Percentiles rank a stretch among this genome's conserved stretches.
phyloP scores from a whole-genome alignment of 495 filamentous ascomycete genomes.

The Parmelia sp. region DNA sequence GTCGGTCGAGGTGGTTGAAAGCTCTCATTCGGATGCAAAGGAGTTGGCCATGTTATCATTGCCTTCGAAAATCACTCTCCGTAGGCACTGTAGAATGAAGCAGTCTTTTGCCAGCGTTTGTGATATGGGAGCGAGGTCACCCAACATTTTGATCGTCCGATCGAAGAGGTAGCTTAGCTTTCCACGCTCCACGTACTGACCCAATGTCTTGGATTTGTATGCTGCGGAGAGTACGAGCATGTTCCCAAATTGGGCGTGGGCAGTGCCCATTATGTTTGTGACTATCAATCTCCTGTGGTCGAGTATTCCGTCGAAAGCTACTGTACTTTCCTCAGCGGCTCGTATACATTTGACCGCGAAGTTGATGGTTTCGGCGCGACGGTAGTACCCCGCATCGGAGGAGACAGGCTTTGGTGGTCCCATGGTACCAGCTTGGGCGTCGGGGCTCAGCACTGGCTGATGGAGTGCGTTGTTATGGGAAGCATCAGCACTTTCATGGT shows the following conservation, averaged over 20 bases:
- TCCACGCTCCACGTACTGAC: conserved; percentile 44
- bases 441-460: conserved; percentile 14
- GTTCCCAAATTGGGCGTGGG: conserved; percentile 98
- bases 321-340: conserved; percentile 77
- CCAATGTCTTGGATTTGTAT: conserved; percentile 52
- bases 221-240: conserved; percentile 80
- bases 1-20: background rate
- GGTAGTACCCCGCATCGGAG: conserved; percentile 29
- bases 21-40: conserved; percentile 14
- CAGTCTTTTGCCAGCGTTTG: conserved; percentile 62
- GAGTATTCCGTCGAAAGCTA: conserved; percentile 67
- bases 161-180: conserved; percentile 43
- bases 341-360: conserved; percentile 53
- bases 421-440: conserved; percentile 23
- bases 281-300: conserved; percentile 63
- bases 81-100: conserved; percentile 47
- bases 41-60: conserved; percentile 5
- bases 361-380: conserved; percentile 43
- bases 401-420: conserved; percentile 25
- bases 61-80: conserved; percentile 26
- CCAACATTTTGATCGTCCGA: conserved; percentile 67
- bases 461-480: background rate
- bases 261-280: conserved; percentile 91
- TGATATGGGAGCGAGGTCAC: conserved; percentile 53
- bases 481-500: conserved; percentile 5